These are phyloP conservation scores for Starmera stellimalicola DNA, from an alignment of 1,139 yeast species.

Conservation along the genomic window DNA sequence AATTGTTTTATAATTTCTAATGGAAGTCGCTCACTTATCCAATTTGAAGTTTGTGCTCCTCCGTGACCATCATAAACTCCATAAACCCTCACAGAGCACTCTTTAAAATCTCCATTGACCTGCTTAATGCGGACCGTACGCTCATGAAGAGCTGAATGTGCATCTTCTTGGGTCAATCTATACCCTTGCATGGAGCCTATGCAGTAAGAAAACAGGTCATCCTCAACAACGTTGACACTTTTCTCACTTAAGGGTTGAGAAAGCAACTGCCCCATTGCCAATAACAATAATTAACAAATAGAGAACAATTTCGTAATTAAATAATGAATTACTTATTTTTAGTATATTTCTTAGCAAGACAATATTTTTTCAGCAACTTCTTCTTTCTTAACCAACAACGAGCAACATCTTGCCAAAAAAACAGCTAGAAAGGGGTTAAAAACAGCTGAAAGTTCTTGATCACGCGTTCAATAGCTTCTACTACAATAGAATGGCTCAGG, in stretches of 20 bases:
- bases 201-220: conserved; percentile 42
- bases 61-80: conserved; percentile 83
- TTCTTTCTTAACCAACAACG: too few relatives aligned
- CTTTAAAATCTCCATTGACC: conserved; percentile 16
- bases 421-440: too few relatives aligned
- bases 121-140: conserved; percentile 19
- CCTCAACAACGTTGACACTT: conserved; percentile 37
- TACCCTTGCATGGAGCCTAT: conserved; percentile 79
- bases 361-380: too few relatives aligned
- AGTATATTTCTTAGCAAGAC: too few relatives aligned
- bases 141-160: conserved; percentile 37
- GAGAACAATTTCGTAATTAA: too few relatives aligned
- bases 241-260: conserved; percentile 73
- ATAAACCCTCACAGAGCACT: conserved; percentile 41
- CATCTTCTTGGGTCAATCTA: conserved; percentile 70
- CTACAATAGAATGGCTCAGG: too few relatives aligned
- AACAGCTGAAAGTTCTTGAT: too few relatives aligned
- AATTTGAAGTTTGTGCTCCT: conserved; percentile 52
- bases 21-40: conserved; percentile 38
- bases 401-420: too few relatives aligned
- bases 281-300: not conserved
- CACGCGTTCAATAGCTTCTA: too few relatives aligned
- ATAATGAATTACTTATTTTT: too few relatives aligned
- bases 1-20: conserved; percentile 25
- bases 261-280: conserved; percentile 59